Evolutionary conservation across 768 basidiomycete genomes (phyloP).

Genomic region (Hysterangium stoloniferum): DNA sequence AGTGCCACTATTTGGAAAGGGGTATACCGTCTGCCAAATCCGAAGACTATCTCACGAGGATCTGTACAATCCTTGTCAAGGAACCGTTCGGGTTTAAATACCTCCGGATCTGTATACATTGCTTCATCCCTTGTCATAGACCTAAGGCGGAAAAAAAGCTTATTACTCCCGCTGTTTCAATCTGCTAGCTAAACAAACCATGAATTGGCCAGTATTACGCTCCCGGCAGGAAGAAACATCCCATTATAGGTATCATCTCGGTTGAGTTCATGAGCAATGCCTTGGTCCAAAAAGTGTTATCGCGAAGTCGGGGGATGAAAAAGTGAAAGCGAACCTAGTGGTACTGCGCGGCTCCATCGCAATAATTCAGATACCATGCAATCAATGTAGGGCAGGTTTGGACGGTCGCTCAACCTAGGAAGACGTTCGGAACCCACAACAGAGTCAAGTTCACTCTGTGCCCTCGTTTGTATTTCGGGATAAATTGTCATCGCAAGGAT

Average conservation of each 20-base stretch:
- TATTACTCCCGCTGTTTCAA: not conserved
- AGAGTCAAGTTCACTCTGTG: not conserved
- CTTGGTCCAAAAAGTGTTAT: conserved; percentile 13
- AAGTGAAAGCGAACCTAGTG: not conserved
- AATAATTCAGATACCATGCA: not conserved
- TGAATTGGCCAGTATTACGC: not conserved
- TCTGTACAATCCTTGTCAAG: conserved; percentile 18
- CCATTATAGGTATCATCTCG: conserved; percentile 19
- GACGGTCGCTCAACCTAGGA: not conserved
- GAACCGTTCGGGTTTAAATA: conserved; percentile 18
- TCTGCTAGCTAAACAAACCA: not conserved
- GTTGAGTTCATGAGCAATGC: conserved; percentile 16
- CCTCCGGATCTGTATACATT: conserved; percentile 15
- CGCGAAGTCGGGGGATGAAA: conserved; percentile 8
- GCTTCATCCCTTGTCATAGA: not conserved
- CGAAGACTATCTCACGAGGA: conserved; percentile 44
- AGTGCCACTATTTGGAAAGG: conserved; percentile 1
- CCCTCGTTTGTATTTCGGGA: conserved; percentile 1
- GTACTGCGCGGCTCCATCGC: not conserved
- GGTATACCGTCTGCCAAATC: conserved; percentile 47
- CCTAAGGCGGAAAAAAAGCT: not conserved
- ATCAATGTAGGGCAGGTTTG: not conserved
- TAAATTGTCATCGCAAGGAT: not conserved
- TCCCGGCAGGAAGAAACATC: conserved; percentile 10
- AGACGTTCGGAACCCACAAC: not conserved